Evolutionary conservation across 1,284 basidiomycete species (phyloP), one percentile per base, ranked within the genome.

Genomic region (Sparassis latifolia): DNA sequence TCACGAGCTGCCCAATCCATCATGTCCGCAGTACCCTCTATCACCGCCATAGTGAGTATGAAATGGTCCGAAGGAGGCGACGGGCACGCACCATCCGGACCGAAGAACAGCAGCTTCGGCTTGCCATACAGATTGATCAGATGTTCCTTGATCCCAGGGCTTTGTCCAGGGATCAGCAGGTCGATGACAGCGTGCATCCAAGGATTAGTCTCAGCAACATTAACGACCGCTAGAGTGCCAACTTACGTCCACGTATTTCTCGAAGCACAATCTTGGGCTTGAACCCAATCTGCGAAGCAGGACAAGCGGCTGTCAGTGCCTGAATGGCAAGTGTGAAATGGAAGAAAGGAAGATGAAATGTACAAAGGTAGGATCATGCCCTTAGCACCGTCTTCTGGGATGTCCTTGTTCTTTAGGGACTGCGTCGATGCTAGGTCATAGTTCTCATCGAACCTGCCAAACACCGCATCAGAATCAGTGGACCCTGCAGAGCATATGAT

Each of bases 1-100:
- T 77, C 81, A 97, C 95, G 63, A 20, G 93, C 93, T 48, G 94
- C 96, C 96, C 96, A 99, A 74, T 99, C 97, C 97, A 99, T 99
- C 83, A 93, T 88, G 59, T 96, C 92, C 43, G 97, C 97, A 31
- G 97, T 99, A 51, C 95, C 94, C 80, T 97, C 83, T 82, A 58
- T 10, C 40, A 33, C 1, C 48, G 39, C 41, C 55, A 40, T 32
- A 42, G 31, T 42, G 6, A 39, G n/a, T 45, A 33, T 37, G 10
- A 4, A n/a, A 37, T 7, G 2, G 27, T 28, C 39, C 5, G n/a
- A n/a, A 44, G 32, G 31, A 9, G 32, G 42, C 33, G 2, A 37
- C 27, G 31, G 37, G 52, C 35, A 62, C 74, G 51, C 57, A 87
- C 83, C 95, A 74, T 99, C 96, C 31, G 97, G 97, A 12, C 97